Percentiles rank a stretch among this genome's conserved stretches.
These are phyloP conservation scores for Leucocoprinus leucothites DNA, from an alignment of 768 basidiomycete species.

Conservation along the genomic window DNA sequence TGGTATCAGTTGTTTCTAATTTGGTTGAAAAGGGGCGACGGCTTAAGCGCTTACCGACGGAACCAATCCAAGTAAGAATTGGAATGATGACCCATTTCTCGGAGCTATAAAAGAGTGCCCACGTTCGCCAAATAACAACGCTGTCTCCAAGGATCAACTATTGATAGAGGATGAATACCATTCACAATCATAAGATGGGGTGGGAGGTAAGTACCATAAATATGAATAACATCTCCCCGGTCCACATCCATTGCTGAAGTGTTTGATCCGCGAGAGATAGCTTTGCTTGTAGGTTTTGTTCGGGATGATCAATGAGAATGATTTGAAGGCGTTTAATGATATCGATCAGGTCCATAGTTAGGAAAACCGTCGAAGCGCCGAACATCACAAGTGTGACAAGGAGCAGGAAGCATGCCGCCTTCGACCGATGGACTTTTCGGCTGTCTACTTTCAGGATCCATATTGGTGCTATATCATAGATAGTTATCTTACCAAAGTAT, in stretches of 20 bases:
- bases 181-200: not conserved
- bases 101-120: conserved; percentile 19
- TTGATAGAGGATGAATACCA: not conserved
- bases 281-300: conserved; percentile 16
- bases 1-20: not conserved
- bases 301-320: conserved; percentile 21
- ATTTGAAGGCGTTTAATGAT: conserved; percentile 25
- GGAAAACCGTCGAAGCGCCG: conserved; percentile 22
- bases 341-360: conserved; percentile 25
- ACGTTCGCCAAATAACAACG: conserved; percentile 30
- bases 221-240: conserved; percentile 28
- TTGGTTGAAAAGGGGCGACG: not conserved
- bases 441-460: conserved; percentile 11
- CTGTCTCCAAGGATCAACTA: conserved; percentile 27
- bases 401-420: conserved; percentile 18
- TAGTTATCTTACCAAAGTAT: conserved; percentile 14
- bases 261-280: conserved; percentile 19
- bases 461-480: too few relatives aligned
- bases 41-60: conserved; percentile 21
- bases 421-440: conserved; percentile 16
- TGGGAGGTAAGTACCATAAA: conserved; percentile 19
- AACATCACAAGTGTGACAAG: conserved; percentile 25
- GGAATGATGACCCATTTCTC: conserved; percentile 20
- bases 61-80: conserved; percentile 24
- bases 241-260: conserved; percentile 23